phyloP scores from a whole-genome alignment of 495 filamentous ascomycete species.

The Mycothermus thermophilus region DNA sequence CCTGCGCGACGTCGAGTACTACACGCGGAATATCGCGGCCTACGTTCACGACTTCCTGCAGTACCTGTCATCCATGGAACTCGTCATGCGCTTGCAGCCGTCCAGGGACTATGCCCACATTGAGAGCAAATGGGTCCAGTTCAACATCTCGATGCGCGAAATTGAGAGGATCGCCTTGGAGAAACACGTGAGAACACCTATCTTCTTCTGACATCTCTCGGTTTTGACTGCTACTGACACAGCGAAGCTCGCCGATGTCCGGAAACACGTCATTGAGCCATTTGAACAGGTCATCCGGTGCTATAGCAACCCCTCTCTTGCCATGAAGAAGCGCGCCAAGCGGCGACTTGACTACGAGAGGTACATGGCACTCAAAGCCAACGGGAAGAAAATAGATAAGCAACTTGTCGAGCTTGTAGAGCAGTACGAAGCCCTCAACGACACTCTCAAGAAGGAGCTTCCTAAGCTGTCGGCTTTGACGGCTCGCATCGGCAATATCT shows the following conservation, averaged over 20 bases:
- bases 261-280: conserved; percentile 73
- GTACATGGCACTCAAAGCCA: conserved; percentile 44
- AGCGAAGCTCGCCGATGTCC: conserved; percentile 53
- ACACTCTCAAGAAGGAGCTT: conserved; percentile 81
- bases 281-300: conserved; percentile 69
- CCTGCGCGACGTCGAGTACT: conserved; percentile 77
- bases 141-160: conserved; percentile 68
- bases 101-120: conserved; percentile 54
- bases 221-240: conserved; percentile 1
- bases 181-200: conserved; percentile 67
- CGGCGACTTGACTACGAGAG: conserved; percentile 77
- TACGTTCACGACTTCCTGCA: conserved; percentile 62
- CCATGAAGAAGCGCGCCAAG: conserved; percentile 88
- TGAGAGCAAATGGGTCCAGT: conserved; percentile 81
- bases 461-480: conserved; percentile 73
- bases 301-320: conserved; percentile 63
- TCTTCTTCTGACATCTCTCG: not conserved
- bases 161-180: conserved; percentile 63
- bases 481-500: conserved; percentile 63
- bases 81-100: conserved; percentile 43
- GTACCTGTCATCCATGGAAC: conserved; percentile 56
- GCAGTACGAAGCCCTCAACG: conserved; percentile 78
- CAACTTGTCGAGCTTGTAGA: conserved; percentile 71
- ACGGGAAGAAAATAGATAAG: conserved; percentile 61
- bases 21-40: conserved; percentile 53